phyloP scores from a whole-genome alignment of 176 grass and related monocot genomes.

The Aegilops speltoides region DNA sequence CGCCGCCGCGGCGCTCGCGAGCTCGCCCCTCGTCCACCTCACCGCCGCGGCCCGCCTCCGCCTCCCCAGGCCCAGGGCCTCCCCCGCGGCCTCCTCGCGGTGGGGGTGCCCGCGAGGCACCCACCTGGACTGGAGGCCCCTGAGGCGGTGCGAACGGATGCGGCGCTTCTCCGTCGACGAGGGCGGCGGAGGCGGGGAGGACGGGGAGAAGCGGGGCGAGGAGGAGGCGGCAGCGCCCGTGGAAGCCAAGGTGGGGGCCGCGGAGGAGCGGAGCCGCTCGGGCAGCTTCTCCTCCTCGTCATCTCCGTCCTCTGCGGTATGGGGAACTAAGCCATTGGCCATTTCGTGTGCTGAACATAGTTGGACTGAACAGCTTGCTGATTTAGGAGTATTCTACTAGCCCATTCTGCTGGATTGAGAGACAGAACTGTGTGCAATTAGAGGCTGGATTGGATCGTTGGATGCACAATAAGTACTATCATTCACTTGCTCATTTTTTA shows the following conservation, averaged over 20 bases:
- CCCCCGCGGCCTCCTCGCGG: background rate
- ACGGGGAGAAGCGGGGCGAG: constrained; percentile 44
- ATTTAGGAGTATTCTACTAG: background rate
- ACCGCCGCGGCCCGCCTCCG: constrained; percentile 31
- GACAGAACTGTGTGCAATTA: background rate
- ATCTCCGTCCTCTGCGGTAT: constrained; percentile 43
- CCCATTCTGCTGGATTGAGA: background rate
- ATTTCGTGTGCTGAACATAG: background rate
- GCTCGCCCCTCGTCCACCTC: constrained; percentile 42
- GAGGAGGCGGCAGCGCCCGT: constrained; percentile 33
- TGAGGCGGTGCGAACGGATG: constrained; percentile 39
- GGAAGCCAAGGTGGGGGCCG: constrained; percentile 32
- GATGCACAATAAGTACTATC: background rate
- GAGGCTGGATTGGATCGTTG: background rate
- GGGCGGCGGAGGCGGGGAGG: constrained; percentile 34
- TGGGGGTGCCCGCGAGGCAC: constrained; percentile 4
- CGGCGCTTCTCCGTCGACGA: constrained; percentile 61
- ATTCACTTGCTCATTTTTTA: background rate
- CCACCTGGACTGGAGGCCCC: constrained; percentile 29
- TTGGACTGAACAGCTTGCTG: background rate
- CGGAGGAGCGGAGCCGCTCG: constrained; percentile 47
- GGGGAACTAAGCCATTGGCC: background rate
- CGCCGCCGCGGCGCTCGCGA: constrained; percentile 36
- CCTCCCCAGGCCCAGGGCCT: constrained; percentile 28
- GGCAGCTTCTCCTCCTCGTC: constrained; percentile 53